Conservation (phyloP, 164 flowering plant species). For the Kingdonia uniflora region DNA sequence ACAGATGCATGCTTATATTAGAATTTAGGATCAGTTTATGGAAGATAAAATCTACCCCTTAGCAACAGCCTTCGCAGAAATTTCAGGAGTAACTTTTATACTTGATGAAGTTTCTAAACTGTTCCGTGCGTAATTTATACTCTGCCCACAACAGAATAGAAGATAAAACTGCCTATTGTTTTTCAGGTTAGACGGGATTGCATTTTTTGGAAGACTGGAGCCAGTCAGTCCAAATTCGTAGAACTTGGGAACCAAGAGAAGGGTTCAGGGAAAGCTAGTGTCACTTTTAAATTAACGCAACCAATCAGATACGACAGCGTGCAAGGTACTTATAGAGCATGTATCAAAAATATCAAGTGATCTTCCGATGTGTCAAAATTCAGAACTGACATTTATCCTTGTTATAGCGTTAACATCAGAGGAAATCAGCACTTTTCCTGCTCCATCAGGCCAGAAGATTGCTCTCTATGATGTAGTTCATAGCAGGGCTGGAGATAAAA, state of each 20-base stretch:
- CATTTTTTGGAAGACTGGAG: conserved; percentile 48
- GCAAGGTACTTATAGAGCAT: conserved; percentile 3
- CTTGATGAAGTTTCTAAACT: not conserved
- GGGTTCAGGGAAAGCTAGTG: conserved; percentile 3
- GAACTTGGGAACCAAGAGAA: conserved; percentile 6
- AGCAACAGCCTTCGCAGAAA: too few relatives aligned
- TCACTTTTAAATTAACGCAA: conserved; percentile 4
- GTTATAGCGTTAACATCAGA: not conserved
- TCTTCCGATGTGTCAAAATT: too few relatives aligned
- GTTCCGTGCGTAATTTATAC: not conserved
- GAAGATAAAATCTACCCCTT: too few relatives aligned
- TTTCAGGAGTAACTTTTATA: too few relatives aligned
- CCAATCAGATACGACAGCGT: conserved; percentile 6
- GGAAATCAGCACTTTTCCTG: conserved; percentile 24
- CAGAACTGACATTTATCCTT: too few relatives aligned
- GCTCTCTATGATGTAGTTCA: conserved; percentile 68
- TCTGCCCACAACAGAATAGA: not conserved
- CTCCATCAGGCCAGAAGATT: conserved; percentile 55
- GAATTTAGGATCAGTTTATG: too few relatives aligned
- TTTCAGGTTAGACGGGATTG: conserved; percentile 51
- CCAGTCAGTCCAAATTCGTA: conserved; percentile 14
- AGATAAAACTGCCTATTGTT: not conserved
- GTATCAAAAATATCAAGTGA: too few relatives aligned
- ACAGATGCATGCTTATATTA: too few relatives aligned
- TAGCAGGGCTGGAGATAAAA: conserved; percentile 94